These are phyloP conservation scores for Tuber borchii DNA, from an alignment of 495 filamentous ascomycete genomes.

Conservation along the genomic window DNA sequence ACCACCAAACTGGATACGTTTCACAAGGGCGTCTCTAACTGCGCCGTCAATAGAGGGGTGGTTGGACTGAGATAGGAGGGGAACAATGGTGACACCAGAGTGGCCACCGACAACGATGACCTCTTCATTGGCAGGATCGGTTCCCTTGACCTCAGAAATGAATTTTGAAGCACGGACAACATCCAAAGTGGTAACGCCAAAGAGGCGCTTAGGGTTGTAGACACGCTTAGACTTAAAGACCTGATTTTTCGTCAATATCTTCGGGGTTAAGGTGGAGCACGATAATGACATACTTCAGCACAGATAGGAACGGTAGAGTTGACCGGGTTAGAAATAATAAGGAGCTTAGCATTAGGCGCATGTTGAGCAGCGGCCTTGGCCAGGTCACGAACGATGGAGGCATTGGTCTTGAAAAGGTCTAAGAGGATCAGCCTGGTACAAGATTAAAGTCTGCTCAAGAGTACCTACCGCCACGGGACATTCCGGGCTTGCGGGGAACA, in stretches of 20 bases:
- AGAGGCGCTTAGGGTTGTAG: conserved; percentile 97
- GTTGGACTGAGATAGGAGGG: conserved; percentile 87
- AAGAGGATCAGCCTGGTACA: conserved; percentile 5
- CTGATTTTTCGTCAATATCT: conserved; percentile 11
- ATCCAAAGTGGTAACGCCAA: conserved; percentile 98
- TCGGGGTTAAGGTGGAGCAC: background rate
- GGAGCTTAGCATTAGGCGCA: conserved; percentile 85
- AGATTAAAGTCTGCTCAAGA: background rate
- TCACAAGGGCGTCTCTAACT: conserved; percentile 67
- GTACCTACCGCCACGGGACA: conserved; percentile 80
- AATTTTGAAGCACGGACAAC: conserved; percentile 96
- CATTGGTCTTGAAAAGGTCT: conserved; percentile 99
- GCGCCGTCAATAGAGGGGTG: conserved; percentile 74
- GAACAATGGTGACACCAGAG: conserved; percentile 96
- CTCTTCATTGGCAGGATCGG: conserved; percentile 84
- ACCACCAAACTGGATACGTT: conserved; percentile 98
- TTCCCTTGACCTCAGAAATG: conserved; percentile 83
- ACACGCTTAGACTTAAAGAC: conserved; percentile 88
- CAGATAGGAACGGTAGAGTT: conserved; percentile 98
- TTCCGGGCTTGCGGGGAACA: conserved; percentile 98
- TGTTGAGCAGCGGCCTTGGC: conserved; percentile 90
- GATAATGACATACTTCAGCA: conserved; percentile 55
- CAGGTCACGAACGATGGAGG: conserved; percentile 96
- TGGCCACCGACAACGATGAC: conserved; percentile 95
- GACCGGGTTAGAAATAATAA: conserved; percentile 97